Conservation (phyloP, 2,329 filamentous ascomycete species). For the Talaromyces islandicus region DNA sequence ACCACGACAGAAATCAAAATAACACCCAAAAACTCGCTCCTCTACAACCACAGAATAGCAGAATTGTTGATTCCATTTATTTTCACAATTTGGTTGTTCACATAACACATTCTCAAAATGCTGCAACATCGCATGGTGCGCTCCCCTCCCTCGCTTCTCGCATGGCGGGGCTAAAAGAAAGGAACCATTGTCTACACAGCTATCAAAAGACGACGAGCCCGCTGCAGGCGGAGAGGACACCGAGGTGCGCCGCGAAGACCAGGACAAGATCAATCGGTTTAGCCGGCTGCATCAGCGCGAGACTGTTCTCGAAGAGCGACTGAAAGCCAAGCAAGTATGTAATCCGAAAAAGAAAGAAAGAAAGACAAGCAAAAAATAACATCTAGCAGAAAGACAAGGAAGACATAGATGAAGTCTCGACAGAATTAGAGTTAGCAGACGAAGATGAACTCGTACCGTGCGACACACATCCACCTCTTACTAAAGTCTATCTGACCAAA, state of each 20-base stretch:
- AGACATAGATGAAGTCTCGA: conserved; percentile 87
- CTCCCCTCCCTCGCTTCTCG: not conserved
- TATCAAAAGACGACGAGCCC: conserved; percentile 83
- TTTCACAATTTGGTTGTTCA: not conserved
- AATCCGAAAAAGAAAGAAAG: not conserved
- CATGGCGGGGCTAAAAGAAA: not conserved
- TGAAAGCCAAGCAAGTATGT: conserved; percentile 68
- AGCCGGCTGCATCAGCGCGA: conserved; percentile 89
- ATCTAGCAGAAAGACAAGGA: conserved; percentile 88
- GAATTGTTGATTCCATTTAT: not conserved
- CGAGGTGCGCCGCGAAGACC: conserved; percentile 91
- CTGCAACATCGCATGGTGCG: conserved; percentile 58
- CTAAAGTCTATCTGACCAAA: conserved; percentile 1
- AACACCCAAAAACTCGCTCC: not conserved
- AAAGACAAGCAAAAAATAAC: conserved; percentile 5
- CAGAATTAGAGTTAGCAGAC: conserved; percentile 87
- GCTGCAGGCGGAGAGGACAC: conserved; percentile 70
- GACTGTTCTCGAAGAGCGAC: conserved; percentile 68
- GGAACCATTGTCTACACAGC: conserved; percentile 47
- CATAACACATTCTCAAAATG: conserved; percentile 29
- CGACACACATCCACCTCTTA: conserved; percentile 23
- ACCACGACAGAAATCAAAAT: not conserved
- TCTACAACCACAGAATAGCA: not conserved
- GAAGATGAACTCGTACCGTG: conserved; percentile 92
- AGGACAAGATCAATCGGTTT: conserved; percentile 98